These are phyloP conservation scores for Fusarium acutatum DNA, from an alignment of 2,329 filamentous ascomycete species.

Conservation along the genomic window DNA sequence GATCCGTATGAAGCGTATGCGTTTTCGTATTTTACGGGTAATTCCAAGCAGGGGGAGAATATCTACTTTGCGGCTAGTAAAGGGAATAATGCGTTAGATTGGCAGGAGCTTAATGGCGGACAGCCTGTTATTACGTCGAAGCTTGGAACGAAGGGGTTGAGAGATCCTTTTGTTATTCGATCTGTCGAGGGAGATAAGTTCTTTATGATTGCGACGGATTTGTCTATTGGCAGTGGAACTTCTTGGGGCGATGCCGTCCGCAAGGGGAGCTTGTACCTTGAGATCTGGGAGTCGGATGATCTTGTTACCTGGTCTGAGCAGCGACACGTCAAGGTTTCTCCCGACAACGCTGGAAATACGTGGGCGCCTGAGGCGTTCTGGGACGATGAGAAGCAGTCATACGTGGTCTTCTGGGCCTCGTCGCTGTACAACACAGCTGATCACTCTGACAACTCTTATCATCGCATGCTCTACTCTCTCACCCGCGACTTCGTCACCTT, in stretches of 20 bases:
- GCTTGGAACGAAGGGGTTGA: slow-evolving; percentile 57
- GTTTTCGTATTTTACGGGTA: slow-evolving; percentile 62
- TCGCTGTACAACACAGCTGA: slow-evolving; percentile 54
- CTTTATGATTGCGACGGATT: slow-evolving; percentile 60
- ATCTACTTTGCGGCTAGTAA: slow-evolving; percentile 62
- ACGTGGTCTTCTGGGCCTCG: slow-evolving; percentile 57
- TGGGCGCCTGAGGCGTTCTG: slow-evolving; percentile 64
- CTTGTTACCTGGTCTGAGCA: slow-evolving; percentile 61
- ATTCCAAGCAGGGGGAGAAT: slow-evolving; percentile 56
- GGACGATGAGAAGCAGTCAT: slow-evolving; percentile 52
- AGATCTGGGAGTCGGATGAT: slow-evolving; percentile 62
- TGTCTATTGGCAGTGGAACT: slow-evolving; percentile 63
- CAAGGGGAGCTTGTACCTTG: slow-evolving; percentile 58
- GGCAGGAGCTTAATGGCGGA: slow-evolving; percentile 59
- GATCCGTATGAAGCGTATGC: slow-evolving; percentile 56
- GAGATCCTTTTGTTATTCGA: slow-evolving; percentile 63
- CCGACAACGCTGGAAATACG: slow-evolving; percentile 59
- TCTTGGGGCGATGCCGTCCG: slow-evolving; percentile 59
- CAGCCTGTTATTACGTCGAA: slow-evolving; percentile 56
- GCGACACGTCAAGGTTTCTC: slow-evolving; percentile 59
- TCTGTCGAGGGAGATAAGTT: slow-evolving; percentile 60
- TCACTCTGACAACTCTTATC: slow-evolving; percentile 55
- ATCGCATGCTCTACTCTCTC: slow-evolving; percentile 62
- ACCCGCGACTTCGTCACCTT: slow-evolving; percentile 62
- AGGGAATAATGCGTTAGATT: slow-evolving; percentile 61